phyloP scores from a whole-genome alignment of 2,329 filamentous ascomycete species.

The Metarhizium guizhouense region DNA sequence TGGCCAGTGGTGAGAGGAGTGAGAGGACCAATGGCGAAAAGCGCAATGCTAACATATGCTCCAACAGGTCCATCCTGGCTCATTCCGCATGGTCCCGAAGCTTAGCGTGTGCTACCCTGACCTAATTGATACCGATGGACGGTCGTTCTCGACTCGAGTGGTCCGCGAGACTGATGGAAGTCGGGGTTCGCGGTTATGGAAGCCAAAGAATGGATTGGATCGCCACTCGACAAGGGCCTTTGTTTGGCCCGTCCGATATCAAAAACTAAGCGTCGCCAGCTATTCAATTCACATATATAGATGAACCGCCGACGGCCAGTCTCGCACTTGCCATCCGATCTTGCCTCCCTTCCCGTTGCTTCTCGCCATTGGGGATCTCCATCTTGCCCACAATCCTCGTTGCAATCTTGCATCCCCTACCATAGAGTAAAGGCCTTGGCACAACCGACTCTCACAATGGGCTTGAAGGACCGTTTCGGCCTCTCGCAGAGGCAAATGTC shows the following conservation, averaged over 20 bases:
- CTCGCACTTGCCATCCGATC: not conserved
- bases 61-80: not conserved
- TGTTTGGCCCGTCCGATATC: not conserved
- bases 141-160: not conserved
- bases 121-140: not conserved
- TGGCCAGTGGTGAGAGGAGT: not conserved
- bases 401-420: not conserved
- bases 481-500: not conserved
- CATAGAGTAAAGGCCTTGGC: not conserved
- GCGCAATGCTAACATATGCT: not conserved
- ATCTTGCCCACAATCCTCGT: not conserved
- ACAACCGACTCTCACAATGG: not conserved
- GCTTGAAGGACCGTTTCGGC: slow-evolving; percentile 1
- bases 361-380: not conserved
- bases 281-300: not conserved
- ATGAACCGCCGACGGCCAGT: not conserved
- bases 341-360: not conserved
- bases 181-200: not conserved
- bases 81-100: not conserved
- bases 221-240: not conserved
- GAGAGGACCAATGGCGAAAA: not conserved
- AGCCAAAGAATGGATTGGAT: not conserved
- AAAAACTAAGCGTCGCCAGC: not conserved
- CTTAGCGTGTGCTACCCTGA: not conserved
- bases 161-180: not conserved